Evolutionary conservation across 306 rosid species (phyloP).

Genomic region (Sesbania bispinosa): DNA sequence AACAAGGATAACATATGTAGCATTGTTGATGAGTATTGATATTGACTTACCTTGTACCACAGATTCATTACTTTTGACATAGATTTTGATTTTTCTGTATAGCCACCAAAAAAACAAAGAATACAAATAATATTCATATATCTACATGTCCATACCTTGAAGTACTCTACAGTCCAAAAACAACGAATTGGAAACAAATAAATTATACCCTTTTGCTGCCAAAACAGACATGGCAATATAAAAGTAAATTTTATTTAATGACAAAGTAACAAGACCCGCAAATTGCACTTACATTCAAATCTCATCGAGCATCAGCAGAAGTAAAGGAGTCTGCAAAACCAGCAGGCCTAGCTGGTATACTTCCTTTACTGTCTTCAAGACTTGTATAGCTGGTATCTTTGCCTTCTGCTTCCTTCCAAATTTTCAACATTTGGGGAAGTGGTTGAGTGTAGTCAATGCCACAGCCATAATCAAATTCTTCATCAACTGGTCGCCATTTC

Average conservation of each 20-base stretch:
- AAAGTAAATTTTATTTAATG: neutral
- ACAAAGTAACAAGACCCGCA: neutral
- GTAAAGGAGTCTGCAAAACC: constrained; percentile 75
- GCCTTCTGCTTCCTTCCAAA: constrained; percentile 67
- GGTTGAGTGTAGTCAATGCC: constrained; percentile 60
- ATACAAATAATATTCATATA: neutral
- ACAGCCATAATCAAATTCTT: constrained; percentile 31
- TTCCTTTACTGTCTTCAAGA: constrained; percentile 54
- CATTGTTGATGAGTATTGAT: neutral
- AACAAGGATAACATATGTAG: neutral
- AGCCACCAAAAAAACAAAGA: neutral
- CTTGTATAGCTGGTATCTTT: constrained; percentile 38
- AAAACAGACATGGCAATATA: neutral
- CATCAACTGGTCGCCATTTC: constrained; percentile 62
- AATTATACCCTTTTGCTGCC: constrained; percentile 3
- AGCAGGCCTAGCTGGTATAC: constrained; percentile 60
- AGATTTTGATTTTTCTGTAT: neutral
- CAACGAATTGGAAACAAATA: neutral
- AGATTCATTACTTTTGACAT: neutral
- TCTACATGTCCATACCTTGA: constrained; percentile 11
- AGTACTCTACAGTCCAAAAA: constrained; percentile 7
- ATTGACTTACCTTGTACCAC: neutral
- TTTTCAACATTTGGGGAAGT: constrained; percentile 64
- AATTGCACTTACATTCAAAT: constrained; percentile 26
- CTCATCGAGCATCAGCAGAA: constrained; percentile 64